A percentile compares a stretch with the other conserved stretches of the same genome.
Conservation (phyloP, 192 early-diverging fungal genomes). For the Podila epigama region DNA sequence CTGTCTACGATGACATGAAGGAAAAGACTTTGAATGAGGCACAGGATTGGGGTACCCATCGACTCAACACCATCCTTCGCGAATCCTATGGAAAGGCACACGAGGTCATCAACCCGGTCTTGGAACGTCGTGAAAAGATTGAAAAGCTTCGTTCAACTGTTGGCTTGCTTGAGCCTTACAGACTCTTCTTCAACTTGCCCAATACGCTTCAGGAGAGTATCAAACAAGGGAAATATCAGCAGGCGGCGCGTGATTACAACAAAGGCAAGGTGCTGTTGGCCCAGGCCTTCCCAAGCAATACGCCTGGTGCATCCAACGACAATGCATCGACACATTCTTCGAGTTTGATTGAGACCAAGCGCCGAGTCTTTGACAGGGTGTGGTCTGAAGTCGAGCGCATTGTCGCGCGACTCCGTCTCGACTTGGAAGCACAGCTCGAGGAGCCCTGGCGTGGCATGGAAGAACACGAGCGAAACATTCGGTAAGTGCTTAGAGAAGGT, state of each 20-base stretch:
- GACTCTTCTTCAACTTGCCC: constrained; percentile 97
- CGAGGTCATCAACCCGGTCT: constrained; percentile 85
- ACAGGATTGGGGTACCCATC: constrained; percentile 82
- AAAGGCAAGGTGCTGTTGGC: constrained; percentile 78
- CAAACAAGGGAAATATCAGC: constrained; percentile 87
- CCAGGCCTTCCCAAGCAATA: constrained; percentile 27
- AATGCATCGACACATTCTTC: constrained; percentile 31
- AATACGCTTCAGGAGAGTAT: constrained; percentile 84
- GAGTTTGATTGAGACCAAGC: constrained; percentile 50
- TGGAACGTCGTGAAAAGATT: constrained; percentile 83
- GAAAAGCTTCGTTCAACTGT: constrained; percentile 93
- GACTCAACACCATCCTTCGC: constrained; percentile 71
- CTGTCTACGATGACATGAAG: constrained; percentile 91
- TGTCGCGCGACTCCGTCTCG: constrained; percentile 73
- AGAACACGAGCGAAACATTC: constrained; percentile 88
- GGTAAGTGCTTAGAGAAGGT: constrained; percentile 53
- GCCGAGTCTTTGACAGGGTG: constrained; percentile 91
- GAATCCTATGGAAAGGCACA: constrained; percentile 73
- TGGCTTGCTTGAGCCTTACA: constrained; percentile 91
- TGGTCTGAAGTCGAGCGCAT: constrained; percentile 93
- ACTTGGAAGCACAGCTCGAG: constrained; percentile 77
- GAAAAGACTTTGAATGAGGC: constrained; percentile 80
- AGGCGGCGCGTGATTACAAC: constrained; percentile 94
- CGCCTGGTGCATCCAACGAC: constrained; percentile 2
- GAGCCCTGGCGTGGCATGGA: constrained; percentile 83